Evolutionary conservation across 257 asterid genomes (phyloP).

Genomic region (Rubia yunnanensis): DNA sequence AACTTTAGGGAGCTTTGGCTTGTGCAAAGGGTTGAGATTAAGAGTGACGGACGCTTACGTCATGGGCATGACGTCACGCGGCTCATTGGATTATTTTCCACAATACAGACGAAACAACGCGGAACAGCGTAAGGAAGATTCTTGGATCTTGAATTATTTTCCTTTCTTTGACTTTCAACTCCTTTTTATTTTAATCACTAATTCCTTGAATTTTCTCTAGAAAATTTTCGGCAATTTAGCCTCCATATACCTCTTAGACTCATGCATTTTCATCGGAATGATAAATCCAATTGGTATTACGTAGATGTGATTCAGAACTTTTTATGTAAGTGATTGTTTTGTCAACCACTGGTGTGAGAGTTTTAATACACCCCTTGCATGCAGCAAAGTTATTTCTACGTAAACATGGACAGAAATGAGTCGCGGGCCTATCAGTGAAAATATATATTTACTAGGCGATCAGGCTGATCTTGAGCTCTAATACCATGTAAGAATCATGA

Average conservation of each 20-base stretch:
- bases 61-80: background rate
- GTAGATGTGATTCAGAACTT: too few relatives aligned
- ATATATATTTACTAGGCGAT: too few relatives aligned
- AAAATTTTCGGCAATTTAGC: background rate
- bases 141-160: slow-evolving; percentile 14
- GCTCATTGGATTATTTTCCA: background rate
- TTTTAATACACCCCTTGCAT: too few relatives aligned
- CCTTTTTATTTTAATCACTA: background rate
- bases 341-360: too few relatives aligned
- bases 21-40: slow-evolving; percentile 4
- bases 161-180: slow-evolving; percentile 11
- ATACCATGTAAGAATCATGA: too few relatives aligned
- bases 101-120: slow-evolving; percentile 26
- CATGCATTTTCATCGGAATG: background rate
- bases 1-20: background rate
- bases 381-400: too few relatives aligned
- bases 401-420: too few relatives aligned
- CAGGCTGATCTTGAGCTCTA: too few relatives aligned
- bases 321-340: too few relatives aligned
- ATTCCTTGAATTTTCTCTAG: background rate
- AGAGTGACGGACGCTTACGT: background rate
- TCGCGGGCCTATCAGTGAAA: too few relatives aligned
- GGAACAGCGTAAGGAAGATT: slow-evolving; percentile 36
- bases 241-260: background rate
- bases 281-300: too few relatives aligned